Conservation (phyloP, 2,329 filamentous ascomycete genomes). For the Calonectria naviculata region DNA sequence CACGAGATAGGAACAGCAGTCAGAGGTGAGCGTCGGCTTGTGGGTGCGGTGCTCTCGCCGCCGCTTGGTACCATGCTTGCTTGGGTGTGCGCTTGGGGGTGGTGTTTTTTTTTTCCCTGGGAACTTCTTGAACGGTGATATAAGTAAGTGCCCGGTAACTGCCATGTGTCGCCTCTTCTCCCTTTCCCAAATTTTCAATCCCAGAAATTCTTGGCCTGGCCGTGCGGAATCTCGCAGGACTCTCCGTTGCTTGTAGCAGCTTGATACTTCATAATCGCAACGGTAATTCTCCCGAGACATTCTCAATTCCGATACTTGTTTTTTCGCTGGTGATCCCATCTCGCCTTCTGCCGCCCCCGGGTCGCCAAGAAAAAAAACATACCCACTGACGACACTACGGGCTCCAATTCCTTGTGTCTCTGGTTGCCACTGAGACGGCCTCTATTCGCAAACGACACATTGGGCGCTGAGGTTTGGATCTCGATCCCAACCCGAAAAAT, state of each 20-base stretch:
- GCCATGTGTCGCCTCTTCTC: not conserved
- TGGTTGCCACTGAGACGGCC: constrained; percentile 8
- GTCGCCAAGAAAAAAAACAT: not conserved
- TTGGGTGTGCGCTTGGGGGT: not conserved
- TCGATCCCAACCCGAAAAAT: not conserved
- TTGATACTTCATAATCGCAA: constrained; percentile 1
- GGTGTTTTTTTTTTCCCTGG: not conserved
- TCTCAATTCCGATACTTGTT: not conserved
- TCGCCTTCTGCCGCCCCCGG: not conserved
- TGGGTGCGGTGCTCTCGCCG: not conserved
- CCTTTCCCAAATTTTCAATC: not conserved
- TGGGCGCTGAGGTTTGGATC: not conserved
- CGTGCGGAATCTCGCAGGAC: constrained; percentile 7
- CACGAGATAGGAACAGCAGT: constrained; percentile 12
- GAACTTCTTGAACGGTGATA: constrained; percentile 5
- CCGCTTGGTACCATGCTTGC: not conserved
- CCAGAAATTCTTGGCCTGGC: not conserved
- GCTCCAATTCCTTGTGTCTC: constrained; percentile 2
- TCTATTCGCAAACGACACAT: constrained; percentile 1
- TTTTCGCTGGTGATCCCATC: constrained; percentile 11
- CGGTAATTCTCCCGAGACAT: constrained; percentile 15
- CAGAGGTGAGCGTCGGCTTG: not conserved
- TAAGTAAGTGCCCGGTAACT: not conserved
- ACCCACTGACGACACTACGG: not conserved
- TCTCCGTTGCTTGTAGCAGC: not conserved